Percentiles rank a stretch among this genome's conserved stretches.
These are phyloP conservation scores for Neurospora terricola DNA, from an alignment of 495 filamentous ascomycete species.

Conservation along the genomic window DNA sequence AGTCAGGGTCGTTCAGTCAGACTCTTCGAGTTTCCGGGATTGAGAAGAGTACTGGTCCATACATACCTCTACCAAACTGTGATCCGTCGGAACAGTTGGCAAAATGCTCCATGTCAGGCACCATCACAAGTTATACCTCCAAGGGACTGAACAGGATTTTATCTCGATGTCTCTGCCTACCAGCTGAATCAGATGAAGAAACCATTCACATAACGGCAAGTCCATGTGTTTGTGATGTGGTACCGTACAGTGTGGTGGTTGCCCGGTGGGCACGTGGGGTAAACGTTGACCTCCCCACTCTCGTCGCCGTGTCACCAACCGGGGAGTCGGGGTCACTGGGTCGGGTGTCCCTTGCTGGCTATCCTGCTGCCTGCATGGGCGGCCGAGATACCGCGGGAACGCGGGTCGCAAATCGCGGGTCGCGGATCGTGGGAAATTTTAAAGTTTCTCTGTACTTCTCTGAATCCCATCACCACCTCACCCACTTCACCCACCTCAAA, in stretches of 20 bases:
- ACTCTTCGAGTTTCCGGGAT: not conserved
- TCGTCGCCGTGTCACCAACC: not conserved
- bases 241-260: not conserved
- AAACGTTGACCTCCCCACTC: not conserved
- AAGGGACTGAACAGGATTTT: not conserved
- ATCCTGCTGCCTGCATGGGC: not conserved
- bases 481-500: constrained; percentile 15
- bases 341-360: not conserved
- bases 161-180: not conserved
- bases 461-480: not conserved
- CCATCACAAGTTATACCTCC: not conserved
- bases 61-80: not conserved
- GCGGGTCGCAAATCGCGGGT: not conserved
- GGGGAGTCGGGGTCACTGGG: not conserved
- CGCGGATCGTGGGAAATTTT: not conserved
- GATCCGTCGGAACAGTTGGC: not conserved
- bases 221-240: not conserved
- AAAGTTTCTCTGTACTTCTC: not conserved
- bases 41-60: not conserved
- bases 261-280: not conserved
- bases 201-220: not conserved
- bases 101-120: not conserved
- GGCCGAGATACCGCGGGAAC: not conserved
- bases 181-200: not conserved
- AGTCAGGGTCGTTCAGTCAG: not conserved